Conservation (phyloP, 306 rosid species). For the peach (Prunus persica) region Prunus_persica_NCBIv2 NC_034010.1:24533501-24534000, state of each 20-base stretch:
- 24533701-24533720: neutral
- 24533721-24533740: constrained; percentile 35
- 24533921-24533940: neutral
- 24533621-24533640: accelerated
- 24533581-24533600: neutral
- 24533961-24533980: neutral
- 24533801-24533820: constrained; percentile 33
- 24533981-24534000: neutral
- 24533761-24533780: constrained; percentile 34
- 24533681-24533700: neutral
- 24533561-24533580: neutral
- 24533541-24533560: neutral
- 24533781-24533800: constrained; percentile 26
- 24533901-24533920: neutral
- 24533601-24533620: neutral
- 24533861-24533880: constrained; percentile 17
- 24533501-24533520: constrained; percentile 11
- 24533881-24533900: neutral
- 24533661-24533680: neutral
- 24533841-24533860: constrained; percentile 27
- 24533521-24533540: neutral
- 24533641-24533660: neutral
- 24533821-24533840: constrained; percentile 18
- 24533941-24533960: neutral
- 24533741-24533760: constrained; percentile 39